Conservation (phyloP, 805 yeast species). For the Soucietia sequanensis region DNA sequence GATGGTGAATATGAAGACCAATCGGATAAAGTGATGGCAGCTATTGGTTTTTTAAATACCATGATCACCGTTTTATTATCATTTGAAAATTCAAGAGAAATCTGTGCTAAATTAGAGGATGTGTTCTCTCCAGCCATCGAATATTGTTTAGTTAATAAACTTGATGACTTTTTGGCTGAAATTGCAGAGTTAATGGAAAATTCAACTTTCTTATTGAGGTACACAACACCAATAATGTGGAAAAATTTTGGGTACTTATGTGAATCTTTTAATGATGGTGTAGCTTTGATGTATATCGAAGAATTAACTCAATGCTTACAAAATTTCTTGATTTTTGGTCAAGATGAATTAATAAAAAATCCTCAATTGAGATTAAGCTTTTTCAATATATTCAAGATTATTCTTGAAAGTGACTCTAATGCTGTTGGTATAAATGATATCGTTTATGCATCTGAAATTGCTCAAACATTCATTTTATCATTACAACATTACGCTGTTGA, state of each 20-base stretch:
- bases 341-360: conserved; percentile 38
- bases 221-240: conserved; percentile 72
- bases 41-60: conserved; percentile 76
- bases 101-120: conserved; percentile 63
- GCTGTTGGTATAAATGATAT: conserved; percentile 54
- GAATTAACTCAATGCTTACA: conserved; percentile 74
- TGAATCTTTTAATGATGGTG: conserved; percentile 24
- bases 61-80: conserved; percentile 78
- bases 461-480: conserved; percentile 61
- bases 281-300: conserved; percentile 67
- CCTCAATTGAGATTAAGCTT: conserved; percentile 49
- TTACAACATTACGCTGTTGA: conserved; percentile 48
- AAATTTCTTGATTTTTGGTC: conserved; percentile 61
- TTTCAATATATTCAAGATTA: conserved; percentile 47
- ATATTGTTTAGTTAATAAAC: conserved; percentile 60
- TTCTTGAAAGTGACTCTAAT: conserved; percentile 46
- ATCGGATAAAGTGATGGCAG: conserved; percentile 78
- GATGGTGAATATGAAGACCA: conserved; percentile 29
- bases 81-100: conserved; percentile 74
- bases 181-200: conserved; percentile 66
- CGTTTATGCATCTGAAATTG: conserved; percentile 57
- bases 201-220: conserved; percentile 36
- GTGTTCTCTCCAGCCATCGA: conserved; percentile 68
- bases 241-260: conserved; percentile 52
- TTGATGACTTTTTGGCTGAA: conserved; percentile 76